Evolutionary conservation across 345 rosid genomes (phyloP).

Genomic region (Syzygium oleosum): DNA sequence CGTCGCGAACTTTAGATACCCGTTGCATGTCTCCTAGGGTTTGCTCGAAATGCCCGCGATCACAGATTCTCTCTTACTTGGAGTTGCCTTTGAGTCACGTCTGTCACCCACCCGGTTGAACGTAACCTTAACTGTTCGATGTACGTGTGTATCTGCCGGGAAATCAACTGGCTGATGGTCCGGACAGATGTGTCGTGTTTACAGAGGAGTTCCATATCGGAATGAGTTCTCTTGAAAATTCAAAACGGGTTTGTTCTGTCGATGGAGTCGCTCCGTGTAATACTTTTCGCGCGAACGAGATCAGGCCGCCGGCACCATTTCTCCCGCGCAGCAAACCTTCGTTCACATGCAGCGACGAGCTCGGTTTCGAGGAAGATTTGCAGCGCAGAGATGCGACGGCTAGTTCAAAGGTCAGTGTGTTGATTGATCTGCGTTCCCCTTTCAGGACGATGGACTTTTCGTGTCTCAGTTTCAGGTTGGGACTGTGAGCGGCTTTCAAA

Average conservation of each 20-base stretch:
- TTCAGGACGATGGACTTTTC: neutral
- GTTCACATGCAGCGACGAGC: neutral
- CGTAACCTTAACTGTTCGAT: neutral
- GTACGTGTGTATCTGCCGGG: neutral
- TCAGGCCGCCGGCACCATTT: constrained; percentile 22
- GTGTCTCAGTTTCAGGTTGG: neutral
- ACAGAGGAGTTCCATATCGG: neutral
- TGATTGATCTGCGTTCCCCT: neutral
- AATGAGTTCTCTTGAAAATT: neutral
- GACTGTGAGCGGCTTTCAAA: neutral
- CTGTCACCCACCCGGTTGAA: neutral
- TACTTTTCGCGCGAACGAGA: neutral
- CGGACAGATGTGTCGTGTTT: neutral
- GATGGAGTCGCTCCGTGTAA: neutral
- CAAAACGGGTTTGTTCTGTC: neutral
- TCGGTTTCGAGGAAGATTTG: neutral
- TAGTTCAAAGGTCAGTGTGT: neutral
- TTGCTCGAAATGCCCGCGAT: neutral
- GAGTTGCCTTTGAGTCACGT: neutral
- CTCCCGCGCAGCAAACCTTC: constrained; percentile 29
- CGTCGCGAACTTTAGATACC: neutral
- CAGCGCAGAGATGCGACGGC: neutral
- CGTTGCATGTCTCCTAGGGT: neutral
- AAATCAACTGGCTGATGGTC: neutral
- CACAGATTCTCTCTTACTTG: neutral